Evolutionary conservation across 228 moss, liverwort and hornwort species (phyloP).

Genomic region (Sphagnum magellanicum): DNA sequence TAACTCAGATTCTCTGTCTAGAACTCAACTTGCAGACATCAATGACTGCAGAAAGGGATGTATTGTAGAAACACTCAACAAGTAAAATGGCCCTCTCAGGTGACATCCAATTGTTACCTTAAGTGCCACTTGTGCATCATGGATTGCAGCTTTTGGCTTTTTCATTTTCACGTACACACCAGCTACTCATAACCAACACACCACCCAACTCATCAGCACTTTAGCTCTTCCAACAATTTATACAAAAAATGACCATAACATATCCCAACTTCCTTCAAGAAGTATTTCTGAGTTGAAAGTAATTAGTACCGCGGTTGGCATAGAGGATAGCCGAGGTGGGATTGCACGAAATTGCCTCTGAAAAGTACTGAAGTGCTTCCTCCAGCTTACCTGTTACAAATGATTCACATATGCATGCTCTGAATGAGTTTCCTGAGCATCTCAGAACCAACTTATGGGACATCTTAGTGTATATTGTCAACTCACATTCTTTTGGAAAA

Average conservation of each 20-base stretch:
- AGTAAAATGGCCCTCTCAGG: neutral
- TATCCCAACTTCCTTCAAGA: neutral
- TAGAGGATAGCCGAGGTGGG: slow-evolving; percentile 82
- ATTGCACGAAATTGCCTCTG: slow-evolving; percentile 76
- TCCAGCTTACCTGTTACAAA: slow-evolving; percentile 50
- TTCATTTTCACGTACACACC: slow-evolving; percentile 90
- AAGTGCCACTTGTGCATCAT: slow-evolving; percentile 91
- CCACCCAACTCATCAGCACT: neutral
- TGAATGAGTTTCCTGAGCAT: neutral
- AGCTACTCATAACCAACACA: slow-evolving; percentile 29
- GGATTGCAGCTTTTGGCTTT: slow-evolving; percentile 94
- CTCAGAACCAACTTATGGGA: neutral
- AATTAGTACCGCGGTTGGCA: slow-evolving; percentile 65
- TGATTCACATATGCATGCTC: neutral
- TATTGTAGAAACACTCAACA: neutral
- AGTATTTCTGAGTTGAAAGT: neutral
- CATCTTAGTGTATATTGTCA: too few species aligned
- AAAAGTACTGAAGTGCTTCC: slow-evolving; percentile 60
- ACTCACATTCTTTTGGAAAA: too few species aligned
- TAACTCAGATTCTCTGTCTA: neutral
- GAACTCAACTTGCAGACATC: neutral
- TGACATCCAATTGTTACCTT: slow-evolving; percentile 30
- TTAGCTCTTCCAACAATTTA: neutral
- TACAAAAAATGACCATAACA: neutral
- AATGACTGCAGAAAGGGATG: neutral